Base-by-base conservation (phyloP, 257 asterid species). In the Echium plantagineum region DNA sequence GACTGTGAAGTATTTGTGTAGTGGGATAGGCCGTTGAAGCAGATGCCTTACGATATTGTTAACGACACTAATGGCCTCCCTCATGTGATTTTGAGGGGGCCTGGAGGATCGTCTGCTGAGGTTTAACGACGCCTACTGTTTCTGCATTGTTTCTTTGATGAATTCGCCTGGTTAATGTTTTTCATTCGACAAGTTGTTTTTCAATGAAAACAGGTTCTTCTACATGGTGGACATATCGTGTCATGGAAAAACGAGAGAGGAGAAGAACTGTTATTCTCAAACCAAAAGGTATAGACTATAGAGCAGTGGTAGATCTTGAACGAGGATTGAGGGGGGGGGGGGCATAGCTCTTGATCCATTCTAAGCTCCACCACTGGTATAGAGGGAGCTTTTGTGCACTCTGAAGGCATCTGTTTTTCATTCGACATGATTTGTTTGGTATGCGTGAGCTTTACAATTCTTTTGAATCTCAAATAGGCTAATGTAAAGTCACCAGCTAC, bases 201-300 rank as follows among this genome's bases (percentile, higher is more conserved):
- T 24, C 3, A 24, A 30, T 21, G 17, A 55, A 55, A 2, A 15
- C 78, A 85, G 95, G 95, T 88, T 67, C 88, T 77, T 77, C 68
- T 83, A 62, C 61, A 63, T 66, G 95, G 96, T 30, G 95, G 84
- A 24, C 96, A 78, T 69, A 80, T 88, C 58, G 65, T 77, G 32
- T 85, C 96, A 18, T 85, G 93, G 96, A 88, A 85, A 78, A 88
- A 85, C 62, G 90, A 83, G 62, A 80, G 68, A 77, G 73, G 95
- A 62, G 84, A 88, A 61, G 94, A 88, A 76, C 66, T 83, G 81
- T 79, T 88, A 19, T 88, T 81, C 64, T 70, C 63, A 74, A 78
- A 79, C 72, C 77, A 68, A 59, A 88, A 85, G 96, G 96, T 55
- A 55, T n/a, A n/a, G n/a, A n/a, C n/a, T n/a, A n/a, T n/a, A n/a